Percentiles rank a stretch among this genome's conserved stretches.
phyloP scores from a whole-genome alignment of 192 early-diverging fungal genomes.

The Thamnidium elegans region DNA sequence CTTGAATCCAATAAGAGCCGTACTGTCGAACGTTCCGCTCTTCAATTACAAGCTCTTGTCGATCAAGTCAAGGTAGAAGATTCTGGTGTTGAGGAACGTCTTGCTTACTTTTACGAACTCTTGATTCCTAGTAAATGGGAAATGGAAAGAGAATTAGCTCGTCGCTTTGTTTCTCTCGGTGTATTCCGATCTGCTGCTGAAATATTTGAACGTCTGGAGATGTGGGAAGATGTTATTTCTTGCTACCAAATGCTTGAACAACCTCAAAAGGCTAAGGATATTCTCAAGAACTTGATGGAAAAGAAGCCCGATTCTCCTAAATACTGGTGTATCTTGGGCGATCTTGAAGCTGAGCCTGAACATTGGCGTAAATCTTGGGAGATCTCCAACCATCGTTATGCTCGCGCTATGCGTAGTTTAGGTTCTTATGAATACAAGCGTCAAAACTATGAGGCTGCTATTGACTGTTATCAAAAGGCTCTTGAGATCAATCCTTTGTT shows the following conservation, averaged over 20 bases:
- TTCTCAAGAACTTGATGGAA: slow-evolving; percentile 61
- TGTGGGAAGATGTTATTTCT: slow-evolving; percentile 94
- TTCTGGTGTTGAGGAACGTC: slow-evolving; percentile 67
- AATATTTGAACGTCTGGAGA: slow-evolving; percentile 89
- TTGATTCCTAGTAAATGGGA: slow-evolving; percentile 92
- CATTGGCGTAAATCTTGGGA: slow-evolving; percentile 90
- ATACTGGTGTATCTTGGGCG: slow-evolving; percentile 87
- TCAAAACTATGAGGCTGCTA: slow-evolving; percentile 57
- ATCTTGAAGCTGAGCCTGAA: slow-evolving; percentile 71
- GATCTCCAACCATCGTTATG: slow-evolving; percentile 73
- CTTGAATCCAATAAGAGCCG: slow-evolving; percentile 82
- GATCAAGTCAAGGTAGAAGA: slow-evolving; percentile 83
- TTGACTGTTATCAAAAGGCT: slow-evolving; percentile 79
- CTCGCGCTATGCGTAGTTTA: slow-evolving; percentile 93
- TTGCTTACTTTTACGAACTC: slow-evolving; percentile 78
- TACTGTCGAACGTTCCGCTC: slow-evolving; percentile 83
- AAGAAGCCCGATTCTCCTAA: slow-evolving; percentile 73
- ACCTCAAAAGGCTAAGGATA: slow-evolving; percentile 81
- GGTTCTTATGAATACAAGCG: slow-evolving; percentile 77
- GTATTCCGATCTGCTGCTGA: slow-evolving; percentile 89
- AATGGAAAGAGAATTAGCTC: slow-evolving; percentile 89
- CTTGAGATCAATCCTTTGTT: slow-evolving; percentile 91
- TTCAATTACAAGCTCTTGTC: slow-evolving; percentile 96
- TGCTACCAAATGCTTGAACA: slow-evolving; percentile 87
- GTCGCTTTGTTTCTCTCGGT: slow-evolving; percentile 80